Base-by-base conservation (phyloP, 1,139 yeast species). In the Lodderomyces theae region DNA sequence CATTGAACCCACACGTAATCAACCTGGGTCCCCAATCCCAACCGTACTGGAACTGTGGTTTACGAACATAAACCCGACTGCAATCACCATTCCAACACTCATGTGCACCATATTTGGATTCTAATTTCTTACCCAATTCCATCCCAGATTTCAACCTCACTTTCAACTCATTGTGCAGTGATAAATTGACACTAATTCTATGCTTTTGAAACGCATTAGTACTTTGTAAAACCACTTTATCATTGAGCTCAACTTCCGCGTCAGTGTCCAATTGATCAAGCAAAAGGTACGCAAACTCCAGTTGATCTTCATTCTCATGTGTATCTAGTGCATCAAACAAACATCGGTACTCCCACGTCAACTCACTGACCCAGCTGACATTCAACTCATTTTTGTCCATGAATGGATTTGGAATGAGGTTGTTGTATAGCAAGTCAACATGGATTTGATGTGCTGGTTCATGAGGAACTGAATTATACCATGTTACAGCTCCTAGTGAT, bases 11-110 rank as follows among this genome's bases (percentile, higher is more conserved):
- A 52, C 75, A 69, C 12, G 74, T 64, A 51, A 72, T 57, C 37
- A 74, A 51, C 1, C 61, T 52, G 6, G 79, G 80, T 9, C 80
- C 80, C 81, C 81, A 76, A 52, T 76, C 81, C 81, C 81, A 76
- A 3, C 81, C 81, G 51, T 63, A 76, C 45, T 75, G 79, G 49
- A 74, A 75, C 51, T 74, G 80, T 0, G 80, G 77, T 51, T 76
- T 76, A 45, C 81, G 57, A 8, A 69, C 66, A 42, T 71, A 66
- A 34, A 70, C 54, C 33, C 80, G 56, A 31, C 62, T 52, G 6
- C 64, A 41, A 35, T 70, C 76, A 2, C 77, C 78, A 49, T 69
- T 72, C 51, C 60, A 62, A 45, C 69, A 53, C 12, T 48, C 49
- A 36, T 45, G 44, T 42, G 18, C 44, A 5, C 60, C 61, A 38